Evolutionary conservation across 73 alveolate genomes (phyloP).

Genomic region (Paramecium sexaurelia): DNA sequence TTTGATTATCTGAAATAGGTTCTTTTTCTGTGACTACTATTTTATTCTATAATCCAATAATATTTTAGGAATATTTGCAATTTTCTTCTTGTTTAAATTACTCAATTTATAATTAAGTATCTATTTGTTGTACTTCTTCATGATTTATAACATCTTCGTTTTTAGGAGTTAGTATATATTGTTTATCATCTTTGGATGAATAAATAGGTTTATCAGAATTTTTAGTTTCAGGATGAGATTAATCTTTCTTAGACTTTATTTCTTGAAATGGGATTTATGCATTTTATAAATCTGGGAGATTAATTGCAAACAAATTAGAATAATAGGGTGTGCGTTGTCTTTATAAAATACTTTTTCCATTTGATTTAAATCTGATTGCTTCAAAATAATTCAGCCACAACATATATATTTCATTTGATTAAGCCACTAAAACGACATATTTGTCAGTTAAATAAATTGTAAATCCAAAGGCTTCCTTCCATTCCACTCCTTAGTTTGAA

Average conservation of each 20-base stretch:
- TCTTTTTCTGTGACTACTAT: neutral
- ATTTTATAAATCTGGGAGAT: neutral
- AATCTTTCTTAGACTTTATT: neutral
- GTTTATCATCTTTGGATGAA: neutral
- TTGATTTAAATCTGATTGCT: neutral
- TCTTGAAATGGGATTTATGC: neutral
- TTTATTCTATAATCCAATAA: neutral
- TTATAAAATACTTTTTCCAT: neutral
- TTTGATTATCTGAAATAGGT: neutral
- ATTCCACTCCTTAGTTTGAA: constrained; percentile 24
- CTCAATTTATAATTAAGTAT: neutral
- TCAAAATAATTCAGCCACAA: constrained; percentile 4
- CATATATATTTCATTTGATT: constrained; percentile 14
- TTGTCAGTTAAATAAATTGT: neutral
- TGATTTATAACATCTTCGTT: neutral
- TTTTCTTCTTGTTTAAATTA: neutral
- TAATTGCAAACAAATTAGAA: neutral
- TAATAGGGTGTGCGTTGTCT: neutral
- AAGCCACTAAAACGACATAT: constrained; percentile 5
- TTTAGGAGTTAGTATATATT: neutral
- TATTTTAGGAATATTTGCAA: neutral
- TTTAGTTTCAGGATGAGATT: neutral
- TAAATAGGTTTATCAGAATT: neutral
- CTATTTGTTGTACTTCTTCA: neutral
- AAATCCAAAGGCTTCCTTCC: constrained; percentile 58